phyloP scores from a whole-genome alignment of 441 rosid species.

The Syzygium malaccense region DNA sequence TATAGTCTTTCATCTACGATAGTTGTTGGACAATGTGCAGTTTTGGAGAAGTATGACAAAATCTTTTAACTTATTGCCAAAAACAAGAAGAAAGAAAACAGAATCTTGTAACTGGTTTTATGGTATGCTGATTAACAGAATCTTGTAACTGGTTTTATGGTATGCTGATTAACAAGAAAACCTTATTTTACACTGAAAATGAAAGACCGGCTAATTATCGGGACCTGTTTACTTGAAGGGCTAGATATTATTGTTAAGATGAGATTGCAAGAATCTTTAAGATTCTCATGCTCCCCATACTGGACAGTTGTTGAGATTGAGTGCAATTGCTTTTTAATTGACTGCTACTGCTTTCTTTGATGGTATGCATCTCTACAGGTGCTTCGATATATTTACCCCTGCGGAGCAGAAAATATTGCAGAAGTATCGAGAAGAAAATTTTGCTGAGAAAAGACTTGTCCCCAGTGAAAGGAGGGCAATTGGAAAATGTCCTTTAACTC shows the following conservation, averaged over 20 bases:
- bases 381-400: conserved; percentile 81
- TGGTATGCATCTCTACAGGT: conserved; percentile 33
- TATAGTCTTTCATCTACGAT: not conserved
- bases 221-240: not conserved
- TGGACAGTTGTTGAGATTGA: not conserved
- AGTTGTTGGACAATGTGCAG: not conserved
- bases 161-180: not conserved
- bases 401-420: conserved; percentile 61
- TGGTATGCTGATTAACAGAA: not conserved
- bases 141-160: not conserved
- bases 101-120: not conserved
- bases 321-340: not conserved
- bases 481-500: conserved; percentile 94
- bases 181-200: not conserved
- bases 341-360: not conserved
- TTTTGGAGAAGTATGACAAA: not conserved
- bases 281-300: not conserved
- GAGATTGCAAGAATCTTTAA: not conserved
- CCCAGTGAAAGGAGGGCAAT: conserved; percentile 84
- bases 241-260: not conserved
- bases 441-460: conserved; percentile 66
- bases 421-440: conserved; percentile 80
- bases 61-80: not conserved
- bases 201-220: not conserved
- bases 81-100: not conserved